These are phyloP conservation scores for Quercus rubra DNA, from an alignment of 306 rosid genomes.

Conservation along the genomic window DNA sequence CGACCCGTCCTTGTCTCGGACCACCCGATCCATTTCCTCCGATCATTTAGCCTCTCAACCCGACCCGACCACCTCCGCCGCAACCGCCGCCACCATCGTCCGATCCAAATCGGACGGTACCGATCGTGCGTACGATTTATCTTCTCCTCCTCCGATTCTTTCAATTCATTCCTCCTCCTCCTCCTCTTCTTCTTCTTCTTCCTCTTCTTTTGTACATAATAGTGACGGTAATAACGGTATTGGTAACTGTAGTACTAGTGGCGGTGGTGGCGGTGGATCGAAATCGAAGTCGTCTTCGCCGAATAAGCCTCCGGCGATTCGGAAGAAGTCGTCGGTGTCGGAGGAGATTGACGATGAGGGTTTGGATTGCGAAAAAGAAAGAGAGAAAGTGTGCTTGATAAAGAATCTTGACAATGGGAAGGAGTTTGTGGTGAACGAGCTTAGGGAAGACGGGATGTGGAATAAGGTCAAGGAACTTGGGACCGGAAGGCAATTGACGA, in stretches of 20 bases:
- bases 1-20: conserved; percentile 57
- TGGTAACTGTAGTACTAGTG: conserved; percentile 32
- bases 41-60: conserved; percentile 35
- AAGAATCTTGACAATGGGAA: conserved; percentile 91
- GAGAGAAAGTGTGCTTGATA: conserved; percentile 60
- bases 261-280: conserved; percentile 33
- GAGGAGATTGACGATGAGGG: conserved; percentile 27
- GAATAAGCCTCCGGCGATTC: conserved; percentile 57
- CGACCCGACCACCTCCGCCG: background rate
- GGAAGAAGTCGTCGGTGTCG: background rate
- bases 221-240: background rate
- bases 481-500: conserved; percentile 86
- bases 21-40: conserved; percentile 48
- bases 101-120: conserved; percentile 67
- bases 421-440: conserved; percentile 88
- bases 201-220: conserved; percentile 22
- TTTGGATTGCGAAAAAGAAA: conserved; percentile 20
- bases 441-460: conserved; percentile 76
- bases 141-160: conserved; percentile 25
- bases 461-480: conserved; percentile 79
- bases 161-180: conserved; percentile 21
- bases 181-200: conserved; percentile 19
- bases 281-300: conserved; percentile 19
- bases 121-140: conserved; percentile 25
- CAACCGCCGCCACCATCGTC: conserved; percentile 26